These are phyloP conservation scores for Groenewaldozyma salmanticensis DNA, from an alignment of 805 yeast species.

Conservation along the genomic window DNA sequence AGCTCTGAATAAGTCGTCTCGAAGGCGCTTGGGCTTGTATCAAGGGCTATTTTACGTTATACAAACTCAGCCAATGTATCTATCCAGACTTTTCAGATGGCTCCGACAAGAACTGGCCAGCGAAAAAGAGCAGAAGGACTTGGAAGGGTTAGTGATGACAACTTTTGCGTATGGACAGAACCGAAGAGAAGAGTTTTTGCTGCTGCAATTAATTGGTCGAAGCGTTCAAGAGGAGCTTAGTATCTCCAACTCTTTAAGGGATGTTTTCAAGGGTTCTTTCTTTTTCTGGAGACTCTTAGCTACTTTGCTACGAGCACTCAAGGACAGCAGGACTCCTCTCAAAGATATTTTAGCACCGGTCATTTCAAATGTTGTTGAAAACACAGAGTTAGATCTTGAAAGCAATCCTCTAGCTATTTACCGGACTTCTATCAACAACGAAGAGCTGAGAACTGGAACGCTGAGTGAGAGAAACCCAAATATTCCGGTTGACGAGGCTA, in stretches of 20 bases:
- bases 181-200: slow-evolving; percentile 62
- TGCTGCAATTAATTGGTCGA: slow-evolving; percentile 44
- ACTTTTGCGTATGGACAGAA: slow-evolving; percentile 31
- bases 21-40: slow-evolving; percentile 50
- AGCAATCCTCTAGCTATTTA: slow-evolving; percentile 55
- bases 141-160: slow-evolving; percentile 25
- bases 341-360: slow-evolving; percentile 31
- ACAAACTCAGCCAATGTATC: slow-evolving; percentile 74
- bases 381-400: slow-evolving; percentile 49
- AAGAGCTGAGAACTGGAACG: slow-evolving; percentile 25
- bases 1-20: slow-evolving; percentile 30
- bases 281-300: slow-evolving; percentile 38
- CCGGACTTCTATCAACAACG: slow-evolving; percentile 23
- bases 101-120: slow-evolving; percentile 19
- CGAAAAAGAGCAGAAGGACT: slow-evolving; percentile 26
- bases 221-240: slow-evolving; percentile 22
- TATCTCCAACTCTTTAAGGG: slow-evolving; percentile 13
- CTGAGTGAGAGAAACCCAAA: slow-evolving; percentile 31
- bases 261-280: slow-evolving; percentile 18
- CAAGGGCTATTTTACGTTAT: slow-evolving; percentile 72
- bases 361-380: slow-evolving; percentile 20
- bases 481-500: slow-evolving; percentile 55
- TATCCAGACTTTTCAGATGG: slow-evolving; percentile 43
- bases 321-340: slow-evolving; percentile 26
- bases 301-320: slow-evolving; percentile 29